Percentiles rank a stretch among this genome's conserved stretches.
These are phyloP conservation scores for Rachicladosporium sp. DNA, from an alignment of 2,329 filamentous ascomycete genomes.

Conservation along the genomic window DNA sequence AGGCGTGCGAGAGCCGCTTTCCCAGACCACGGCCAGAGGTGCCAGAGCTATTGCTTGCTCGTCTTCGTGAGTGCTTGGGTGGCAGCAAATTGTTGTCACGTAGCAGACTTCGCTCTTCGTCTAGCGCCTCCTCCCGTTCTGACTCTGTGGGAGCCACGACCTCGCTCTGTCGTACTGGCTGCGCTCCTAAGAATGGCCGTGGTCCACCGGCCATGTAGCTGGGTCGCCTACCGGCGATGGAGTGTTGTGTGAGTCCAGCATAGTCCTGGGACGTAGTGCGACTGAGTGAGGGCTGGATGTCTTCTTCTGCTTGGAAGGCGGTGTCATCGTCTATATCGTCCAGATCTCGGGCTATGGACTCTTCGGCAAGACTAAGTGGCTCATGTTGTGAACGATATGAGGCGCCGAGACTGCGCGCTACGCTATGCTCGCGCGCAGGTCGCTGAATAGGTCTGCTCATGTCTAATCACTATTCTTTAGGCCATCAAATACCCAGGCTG, in stretches of 20 bases:
- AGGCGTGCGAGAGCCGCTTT: slow-evolving; percentile 14
- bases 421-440: too few relatives aligned
- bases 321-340: slow-evolving; percentile 13
- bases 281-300: slow-evolving; percentile 7
- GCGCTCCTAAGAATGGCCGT: slow-evolving; percentile 56
- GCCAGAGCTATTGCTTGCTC: slow-evolving; percentile 10
- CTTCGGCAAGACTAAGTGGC: slow-evolving; percentile 15
- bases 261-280: slow-evolving; percentile 8
- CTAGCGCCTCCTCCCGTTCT: slow-evolving; percentile 41
- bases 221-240: slow-evolving; percentile 55
- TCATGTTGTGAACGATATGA: too few relatives aligned
- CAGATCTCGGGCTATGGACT: slow-evolving; percentile 20
- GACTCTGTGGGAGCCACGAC: slow-evolving; percentile 25
- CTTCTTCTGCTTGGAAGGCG: slow-evolving; percentile 11
- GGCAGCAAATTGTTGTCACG: slow-evolving; percentile 48
- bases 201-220: slow-evolving; percentile 62
- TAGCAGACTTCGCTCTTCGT: slow-evolving; percentile 47
- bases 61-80: slow-evolving; percentile 35
- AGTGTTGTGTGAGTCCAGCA: slow-evolving; percentile 21
- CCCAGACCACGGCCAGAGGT: slow-evolving; percentile 4
- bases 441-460: too few relatives aligned
- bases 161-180: slow-evolving; percentile 29
- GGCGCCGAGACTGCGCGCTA: too few relatives aligned
- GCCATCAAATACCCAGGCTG: too few relatives aligned
- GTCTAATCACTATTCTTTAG: too few relatives aligned